Base-by-base conservation (phyloP, 148 eudicot genomes). In the Bassia scoparia region DNA sequence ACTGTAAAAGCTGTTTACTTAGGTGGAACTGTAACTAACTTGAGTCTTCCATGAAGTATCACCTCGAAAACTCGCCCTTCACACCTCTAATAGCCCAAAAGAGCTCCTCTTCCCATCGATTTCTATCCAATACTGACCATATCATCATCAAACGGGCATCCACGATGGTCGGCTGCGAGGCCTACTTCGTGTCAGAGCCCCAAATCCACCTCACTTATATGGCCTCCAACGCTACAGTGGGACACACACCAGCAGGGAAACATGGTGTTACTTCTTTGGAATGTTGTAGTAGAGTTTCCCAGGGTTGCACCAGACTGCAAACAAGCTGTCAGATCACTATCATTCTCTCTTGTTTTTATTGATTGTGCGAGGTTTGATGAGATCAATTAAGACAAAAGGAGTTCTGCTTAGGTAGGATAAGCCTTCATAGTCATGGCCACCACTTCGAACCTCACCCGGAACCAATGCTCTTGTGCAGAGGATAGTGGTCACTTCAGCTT, bases 361-460 rank as follows among this genome's bases (percentile, higher is more conserved):
- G 38, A 86, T 66, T 18, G 70, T 52, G 14, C 81, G 71, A 23
- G 80, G 68, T 56, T 82, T 68, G 29, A 62, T 26, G 20, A 85
- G 71, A 61, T 85, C 88, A 15, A 85, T 30, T 13, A 85, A 50
- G 41, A 83, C 65, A 49, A 86, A 86, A 3, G 84, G 84, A 41
- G 27, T 70, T 38, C 49, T 59, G 24, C 84, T 76, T 7, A 68
- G 55, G 74, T 76, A 79, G 3, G 89, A 83, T 17, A 76, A 81
- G 3, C 88, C 85, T 68, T 85, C 88, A 37, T 71, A 85, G 74
- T 85, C 84, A 23, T 85, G 88, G 3, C 88, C 88, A 1, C 88
- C 88, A 48, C 88, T 82, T 7, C 81, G 54, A 29, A 74, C 44
- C 77, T 79, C 37, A 79, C 77, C 15, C 53, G 81, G 20, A 73